These are phyloP conservation scores for Tothia fuscella DNA, from an alignment of 2,329 filamentous ascomycete genomes.

Conservation along the genomic window DNA sequence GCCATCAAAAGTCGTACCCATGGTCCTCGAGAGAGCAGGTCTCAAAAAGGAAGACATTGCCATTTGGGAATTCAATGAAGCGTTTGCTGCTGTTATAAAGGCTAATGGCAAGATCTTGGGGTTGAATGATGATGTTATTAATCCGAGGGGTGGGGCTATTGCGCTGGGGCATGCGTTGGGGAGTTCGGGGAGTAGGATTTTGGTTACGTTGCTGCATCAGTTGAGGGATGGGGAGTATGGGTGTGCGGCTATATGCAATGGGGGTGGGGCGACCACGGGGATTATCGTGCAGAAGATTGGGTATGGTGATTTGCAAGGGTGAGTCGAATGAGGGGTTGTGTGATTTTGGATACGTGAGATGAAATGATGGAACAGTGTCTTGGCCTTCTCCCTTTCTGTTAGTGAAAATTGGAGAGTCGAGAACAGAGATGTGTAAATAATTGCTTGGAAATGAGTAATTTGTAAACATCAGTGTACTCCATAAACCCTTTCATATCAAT, in stretches of 20 bases:
- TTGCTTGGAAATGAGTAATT: no score
- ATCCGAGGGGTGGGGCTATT: slow-evolving; percentile 82
- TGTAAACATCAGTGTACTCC: no score
- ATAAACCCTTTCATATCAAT: no score
- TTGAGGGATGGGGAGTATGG: slow-evolving; percentile 87
- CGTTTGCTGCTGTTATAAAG: slow-evolving; percentile 89
- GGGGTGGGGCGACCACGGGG: slow-evolving; percentile 82
- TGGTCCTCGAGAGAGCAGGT: slow-evolving; percentile 77
- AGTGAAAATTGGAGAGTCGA: no score
- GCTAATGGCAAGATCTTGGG: slow-evolving; percentile 89
- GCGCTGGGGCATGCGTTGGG: slow-evolving; percentile 84
- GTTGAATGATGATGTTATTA: slow-evolving; percentile 67
- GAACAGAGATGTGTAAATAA: no score
- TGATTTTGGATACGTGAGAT: no score
- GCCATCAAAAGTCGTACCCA: slow-evolving; percentile 80
- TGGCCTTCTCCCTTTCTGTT: no score
- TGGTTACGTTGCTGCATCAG: slow-evolving; percentile 84
- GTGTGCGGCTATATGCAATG: slow-evolving; percentile 92
- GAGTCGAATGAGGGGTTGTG: no score
- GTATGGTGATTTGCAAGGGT: slow-evolving; percentile 20
- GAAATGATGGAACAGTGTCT: no score
- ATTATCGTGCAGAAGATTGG: slow-evolving; percentile 77
- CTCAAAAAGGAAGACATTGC: slow-evolving; percentile 86
- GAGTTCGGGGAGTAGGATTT: slow-evolving; percentile 82
- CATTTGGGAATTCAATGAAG: slow-evolving; percentile 97